Base-by-base conservation (phyloP, 768 basidiomycete species). In the Serendipita sp. region DNA sequence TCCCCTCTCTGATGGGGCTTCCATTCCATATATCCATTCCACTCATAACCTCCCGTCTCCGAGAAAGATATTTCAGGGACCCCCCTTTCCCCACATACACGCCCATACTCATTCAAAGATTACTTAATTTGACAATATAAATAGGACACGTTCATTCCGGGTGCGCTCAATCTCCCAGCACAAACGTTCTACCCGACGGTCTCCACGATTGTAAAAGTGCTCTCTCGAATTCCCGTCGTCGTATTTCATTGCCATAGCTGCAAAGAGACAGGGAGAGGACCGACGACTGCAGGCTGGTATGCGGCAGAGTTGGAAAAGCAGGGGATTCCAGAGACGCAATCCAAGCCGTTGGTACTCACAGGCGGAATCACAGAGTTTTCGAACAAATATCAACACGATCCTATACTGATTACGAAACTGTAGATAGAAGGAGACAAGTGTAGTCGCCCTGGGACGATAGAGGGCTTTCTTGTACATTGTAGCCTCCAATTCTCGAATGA, bases 161-260 rank as follows among this genome's bases (percentile, higher is more conserved):
- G 71, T 20, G 75, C 75, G 0, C 70, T 78, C 64, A 78, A 78
- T 67, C 70, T 78, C 1, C 77, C 77, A 11, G 77, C 76, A 0
- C 76, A 78, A 45, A 74, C 76, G 0, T 75, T 78, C 69, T 71
- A 74, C 61, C 72, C 70, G 17, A 72, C 74, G 0, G 69, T 76
- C 0, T 71, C 73, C 0, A 66, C 65, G 5, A 63, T 76, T 17
- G 20, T 73, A 14, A 67, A 73, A 0, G 20, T 77, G 13, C 67
- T 76, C 7, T 63, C 64, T 3, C 62, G 60, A 17, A 62, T 70
- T 3, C 68, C 71, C 3, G 42, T 65, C 11, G 68, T 74, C 30
- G 63, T 73, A 30, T 58, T 58, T n/a, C 53, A 58, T 33, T 58
- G 53, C 30, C 17, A 58, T 24, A 58, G 53, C 30, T 58, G 53